phyloP scores from a whole-genome alignment of 768 basidiomycete genomes.

The Termitomyces titanicus region DNA sequence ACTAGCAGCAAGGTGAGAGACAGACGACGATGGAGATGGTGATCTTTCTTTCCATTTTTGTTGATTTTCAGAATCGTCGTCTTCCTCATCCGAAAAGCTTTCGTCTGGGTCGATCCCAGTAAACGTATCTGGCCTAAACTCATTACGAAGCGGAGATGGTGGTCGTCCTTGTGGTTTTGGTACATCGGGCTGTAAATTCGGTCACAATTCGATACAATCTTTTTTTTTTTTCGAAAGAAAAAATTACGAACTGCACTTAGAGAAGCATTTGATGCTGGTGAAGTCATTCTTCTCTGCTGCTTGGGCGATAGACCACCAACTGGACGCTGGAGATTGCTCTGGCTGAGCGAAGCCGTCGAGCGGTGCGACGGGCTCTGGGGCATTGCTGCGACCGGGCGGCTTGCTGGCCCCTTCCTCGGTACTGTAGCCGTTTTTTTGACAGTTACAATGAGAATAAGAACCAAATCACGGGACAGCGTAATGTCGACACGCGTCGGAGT shows the following conservation, averaged over 20 bases:
- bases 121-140: conserved; percentile 50
- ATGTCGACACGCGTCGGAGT: not conserved
- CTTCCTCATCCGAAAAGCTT: conserved; percentile 36
- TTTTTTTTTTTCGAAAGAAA: not conserved
- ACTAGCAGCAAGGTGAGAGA: conserved; percentile 69
- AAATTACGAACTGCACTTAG: conserved; percentile 16
- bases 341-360: conserved; percentile 18
- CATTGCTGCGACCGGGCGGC: conserved; percentile 13
- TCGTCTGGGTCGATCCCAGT: conserved; percentile 56
- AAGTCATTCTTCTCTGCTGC: conserved; percentile 25
- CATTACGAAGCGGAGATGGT: conserved; percentile 71
- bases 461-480: not conserved
- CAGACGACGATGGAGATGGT: conserved; percentile 65
- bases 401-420: conserved; percentile 8
- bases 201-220: not conserved
- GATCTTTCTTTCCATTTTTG: conserved; percentile 34
- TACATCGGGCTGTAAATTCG: conserved; percentile 32
- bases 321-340: conserved; percentile 18
- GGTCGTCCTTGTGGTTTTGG: conserved; percentile 45
- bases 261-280: conserved; percentile 19
- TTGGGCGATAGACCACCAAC: conserved; percentile 7
- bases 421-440: not conserved
- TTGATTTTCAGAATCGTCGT: conserved; percentile 31
- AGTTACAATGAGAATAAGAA: not conserved
- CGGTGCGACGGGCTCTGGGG: conserved; percentile 19